These are phyloP conservation scores for Arachnomyces sp. DNA, from an alignment of 2,329 filamentous ascomycete species.

Conservation along the genomic window DNA sequence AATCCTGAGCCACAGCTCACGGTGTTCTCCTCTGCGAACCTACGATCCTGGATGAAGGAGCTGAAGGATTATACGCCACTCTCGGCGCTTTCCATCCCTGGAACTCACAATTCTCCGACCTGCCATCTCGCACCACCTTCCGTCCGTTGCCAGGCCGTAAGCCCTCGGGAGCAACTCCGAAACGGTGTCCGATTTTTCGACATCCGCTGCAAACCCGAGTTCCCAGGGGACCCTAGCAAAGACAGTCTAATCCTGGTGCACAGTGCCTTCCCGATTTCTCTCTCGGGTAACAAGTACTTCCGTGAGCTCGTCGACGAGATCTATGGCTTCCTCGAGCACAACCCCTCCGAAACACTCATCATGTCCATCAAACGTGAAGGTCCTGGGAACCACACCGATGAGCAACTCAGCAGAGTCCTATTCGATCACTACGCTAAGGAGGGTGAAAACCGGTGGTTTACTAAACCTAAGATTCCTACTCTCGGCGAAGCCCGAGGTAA, in stretches of 20 bases:
- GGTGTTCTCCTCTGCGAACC: conserved; percentile 62
- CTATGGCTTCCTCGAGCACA: conserved; percentile 64
- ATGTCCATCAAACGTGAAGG: conserved; percentile 90
- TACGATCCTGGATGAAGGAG: conserved; percentile 71
- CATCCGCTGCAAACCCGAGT: conserved; percentile 65
- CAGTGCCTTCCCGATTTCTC: conserved; percentile 75
- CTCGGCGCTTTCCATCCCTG: conserved; percentile 78
- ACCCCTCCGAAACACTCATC: conserved; percentile 75
- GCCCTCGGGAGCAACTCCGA: conserved; percentile 65
- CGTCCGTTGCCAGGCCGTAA: conserved; percentile 83
- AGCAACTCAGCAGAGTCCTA: conserved; percentile 66
- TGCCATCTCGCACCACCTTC: conserved; percentile 77
- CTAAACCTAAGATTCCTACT: conserved; percentile 63
- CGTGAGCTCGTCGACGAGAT: conserved; percentile 61
- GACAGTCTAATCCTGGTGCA: conserved; percentile 77
- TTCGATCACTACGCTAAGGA: conserved; percentile 59
- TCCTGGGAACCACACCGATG: conserved; percentile 67
- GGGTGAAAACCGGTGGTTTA: conserved; percentile 62
- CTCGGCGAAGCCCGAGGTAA: conserved; percentile 73
- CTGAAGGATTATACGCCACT: conserved; percentile 65
- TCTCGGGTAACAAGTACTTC: conserved; percentile 75
- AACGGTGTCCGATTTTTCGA: conserved; percentile 95
- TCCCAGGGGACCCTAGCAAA: conserved; percentile 48
- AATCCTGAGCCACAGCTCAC: conserved; percentile 45
- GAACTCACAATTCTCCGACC: conserved; percentile 91